A percentile compares a stretch with the other conserved stretches of the same genome.
phyloP scores from a whole-genome alignment of 2,329 filamentous ascomycete species.

The Pseudogymnoascus sp. region DNA sequence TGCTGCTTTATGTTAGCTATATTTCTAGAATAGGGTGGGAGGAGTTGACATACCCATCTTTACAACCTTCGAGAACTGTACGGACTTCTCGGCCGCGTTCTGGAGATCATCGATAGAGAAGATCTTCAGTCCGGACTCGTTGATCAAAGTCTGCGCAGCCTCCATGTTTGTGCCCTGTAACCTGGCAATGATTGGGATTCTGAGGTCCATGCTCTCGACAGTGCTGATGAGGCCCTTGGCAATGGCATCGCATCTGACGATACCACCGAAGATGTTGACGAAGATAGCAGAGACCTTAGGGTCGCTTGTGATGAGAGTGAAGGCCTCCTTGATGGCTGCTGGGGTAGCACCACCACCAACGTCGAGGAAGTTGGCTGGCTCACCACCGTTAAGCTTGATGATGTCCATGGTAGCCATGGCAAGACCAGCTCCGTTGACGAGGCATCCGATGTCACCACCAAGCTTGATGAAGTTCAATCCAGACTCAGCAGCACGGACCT shows the following conservation, averaged over 20 bases:
- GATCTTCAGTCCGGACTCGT: constrained; percentile 97
- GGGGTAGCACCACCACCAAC: constrained; percentile 96
- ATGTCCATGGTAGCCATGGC: constrained; percentile 99
- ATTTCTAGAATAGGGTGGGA: constrained; percentile 2
- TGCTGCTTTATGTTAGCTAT: constrained; percentile 43
- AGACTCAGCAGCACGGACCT: constrained; percentile 91
- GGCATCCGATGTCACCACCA: constrained; percentile 96
- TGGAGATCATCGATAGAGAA: constrained; percentile 99
- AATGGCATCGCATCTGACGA: constrained; percentile 95
- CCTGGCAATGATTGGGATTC: constrained; percentile 93
- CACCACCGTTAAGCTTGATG: constrained; percentile 97
- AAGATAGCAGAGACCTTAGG: constrained; percentile 98
- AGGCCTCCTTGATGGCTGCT: constrained; percentile 92
- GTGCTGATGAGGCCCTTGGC: constrained; percentile 93
- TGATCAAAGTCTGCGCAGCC: constrained; percentile 83
- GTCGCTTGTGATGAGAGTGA: constrained; percentile 97
- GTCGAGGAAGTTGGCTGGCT: constrained; percentile 97
- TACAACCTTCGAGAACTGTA: constrained; percentile 98
- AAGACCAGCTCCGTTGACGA: constrained; percentile 97
- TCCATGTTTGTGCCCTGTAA: constrained; percentile 99
- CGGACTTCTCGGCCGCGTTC: constrained; percentile 92
- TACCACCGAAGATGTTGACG: constrained; percentile 99
- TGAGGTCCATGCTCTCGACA: constrained; percentile 87
- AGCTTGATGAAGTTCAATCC: constrained; percentile 99
- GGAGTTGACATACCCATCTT: constrained; percentile 71